phyloP scores from a whole-genome alignment of 306 rosid genomes.

The Sesbania bispinosa region DNA sequence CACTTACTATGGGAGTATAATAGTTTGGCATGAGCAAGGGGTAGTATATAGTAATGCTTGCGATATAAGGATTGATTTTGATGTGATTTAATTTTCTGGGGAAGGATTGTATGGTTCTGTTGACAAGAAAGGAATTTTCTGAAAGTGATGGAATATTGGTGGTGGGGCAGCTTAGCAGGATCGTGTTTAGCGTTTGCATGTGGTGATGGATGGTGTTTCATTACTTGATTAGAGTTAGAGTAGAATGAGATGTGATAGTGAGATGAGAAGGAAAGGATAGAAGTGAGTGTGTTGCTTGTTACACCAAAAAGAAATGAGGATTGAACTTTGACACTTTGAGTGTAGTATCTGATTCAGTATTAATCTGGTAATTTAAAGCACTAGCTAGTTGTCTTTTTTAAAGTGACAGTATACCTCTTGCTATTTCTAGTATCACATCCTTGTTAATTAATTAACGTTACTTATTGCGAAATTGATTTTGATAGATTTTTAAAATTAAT shows the following conservation, averaged over 20 bases:
- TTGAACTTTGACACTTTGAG: slow-evolving; percentile 3
- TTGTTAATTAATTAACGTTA: too few relatives aligned
- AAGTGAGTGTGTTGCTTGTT: not conserved
- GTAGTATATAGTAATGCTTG: not conserved
- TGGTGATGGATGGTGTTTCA: not conserved
- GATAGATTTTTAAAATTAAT: too few relatives aligned
- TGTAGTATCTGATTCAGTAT: not conserved
- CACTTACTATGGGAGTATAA: not conserved
- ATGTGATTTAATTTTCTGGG: not conserved
- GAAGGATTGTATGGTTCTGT: slow-evolving; percentile 16
- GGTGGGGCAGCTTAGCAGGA: not conserved
- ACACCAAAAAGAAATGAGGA: slow-evolving; percentile 5
- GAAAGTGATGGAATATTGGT: not conserved
- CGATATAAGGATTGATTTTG: not conserved
- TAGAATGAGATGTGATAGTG: not conserved
- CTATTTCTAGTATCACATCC: too few relatives aligned
- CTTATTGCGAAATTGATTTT: too few relatives aligned
- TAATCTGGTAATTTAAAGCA: too few relatives aligned
- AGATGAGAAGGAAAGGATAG: not conserved
- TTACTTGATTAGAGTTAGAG: not conserved
- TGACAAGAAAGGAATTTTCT: slow-evolving; percentile 34
- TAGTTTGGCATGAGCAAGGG: not conserved
- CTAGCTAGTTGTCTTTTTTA: too few relatives aligned
- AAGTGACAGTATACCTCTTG: too few relatives aligned
- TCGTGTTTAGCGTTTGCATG: not conserved